A percentile compares a stretch with the other conserved stretches of the same genome.
These are phyloP conservation scores for Aciculosporium take DNA, from an alignment of 2,329 filamentous ascomycete genomes.

Conservation along the genomic window DNA sequence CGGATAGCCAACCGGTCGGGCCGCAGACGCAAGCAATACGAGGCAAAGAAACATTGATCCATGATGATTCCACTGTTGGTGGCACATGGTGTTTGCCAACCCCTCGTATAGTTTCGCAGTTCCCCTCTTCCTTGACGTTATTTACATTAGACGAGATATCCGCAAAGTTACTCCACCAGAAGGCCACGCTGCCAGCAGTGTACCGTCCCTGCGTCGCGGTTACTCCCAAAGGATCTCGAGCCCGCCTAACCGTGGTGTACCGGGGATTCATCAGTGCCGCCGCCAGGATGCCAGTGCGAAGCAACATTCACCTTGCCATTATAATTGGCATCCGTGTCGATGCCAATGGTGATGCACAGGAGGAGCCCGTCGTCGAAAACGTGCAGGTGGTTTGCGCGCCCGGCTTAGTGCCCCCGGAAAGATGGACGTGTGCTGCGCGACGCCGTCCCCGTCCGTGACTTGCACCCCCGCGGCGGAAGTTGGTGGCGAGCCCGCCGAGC, in stretches of 20 bases:
- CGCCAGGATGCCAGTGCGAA: constrained; percentile 4
- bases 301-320: constrained; percentile 1
- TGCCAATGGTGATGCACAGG: constrained; percentile 37
- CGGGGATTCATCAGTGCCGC: constrained; percentile 2
- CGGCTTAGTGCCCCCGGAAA: constrained; percentile 30
- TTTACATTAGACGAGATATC: too few relatives aligned
- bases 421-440: constrained; percentile 26
- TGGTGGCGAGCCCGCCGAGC: constrained; percentile 23
- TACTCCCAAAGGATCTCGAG: too few relatives aligned
- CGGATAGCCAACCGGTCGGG: too few relatives aligned
- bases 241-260: too few relatives aligned
- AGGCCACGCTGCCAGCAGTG: too few relatives aligned
- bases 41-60: too few relatives aligned
- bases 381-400: constrained; percentile 28
- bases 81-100: too few relatives aligned
- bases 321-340: constrained; percentile 20
- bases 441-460: constrained; percentile 24
- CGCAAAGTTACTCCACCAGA: too few relatives aligned
- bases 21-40: background rate
- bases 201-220: too few relatives aligned
- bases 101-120: too few relatives aligned
- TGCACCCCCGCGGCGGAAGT: constrained; percentile 26
- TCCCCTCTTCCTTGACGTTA: too few relatives aligned
- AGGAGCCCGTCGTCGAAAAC: constrained; percentile 35
- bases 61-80: too few relatives aligned